Evolutionary conservation across 2,329 filamentous ascomycete genomes (phyloP), one percentile per base, ranked within the genome.

Genomic region (Fusarium tanahbumbuense): DNA sequence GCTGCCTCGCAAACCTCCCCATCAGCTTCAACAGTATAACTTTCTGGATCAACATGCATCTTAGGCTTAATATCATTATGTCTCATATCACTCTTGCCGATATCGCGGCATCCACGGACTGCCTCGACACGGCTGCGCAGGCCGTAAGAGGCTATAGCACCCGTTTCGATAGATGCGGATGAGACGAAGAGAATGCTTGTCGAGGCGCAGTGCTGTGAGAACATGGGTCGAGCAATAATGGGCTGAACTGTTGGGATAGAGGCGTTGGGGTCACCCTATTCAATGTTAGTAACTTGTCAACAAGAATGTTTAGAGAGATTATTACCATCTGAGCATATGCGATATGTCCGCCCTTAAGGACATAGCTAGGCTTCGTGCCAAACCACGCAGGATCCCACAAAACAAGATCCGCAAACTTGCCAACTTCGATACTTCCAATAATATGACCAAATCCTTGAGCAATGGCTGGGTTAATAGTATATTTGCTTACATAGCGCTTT

Each of bases 21-120:
- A 80, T 97, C 93, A 3, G 94, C 94, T 82, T 95, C 90, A 27
- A 98, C 94, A 18, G 85, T 87, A 82, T 98, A 98, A 76, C 88
- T 90, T 85, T 98, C 95, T 8, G 95, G 92, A 79, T 98, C 94
- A 64, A 98, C 94, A 75, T 85, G 89, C 93, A 98, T 98, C 82
- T 86, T 89, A 16, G 95, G 95, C 88, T 89, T 93, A 57, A 81
- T 81, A 76, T 93, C 89, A 79, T 98, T 98, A 80, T 89, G 94
- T 77, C 93, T 94, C 94, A 98, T 97, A 80, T 98, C 92, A 74
- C 81, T 85, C 86, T 98, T 98, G 45, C 90, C 85, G 46, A 97
- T 86, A 32, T 80, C 87, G 63, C 94, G 86, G 79, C 94, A 97
- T 59, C 88, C 87, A 76, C 86, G 90, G 50, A 98, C 93, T 6